Evolutionary conservation across 495 filamentous ascomycete genomes (phyloP).

Genomic region (Acidomyces sp.): DNA sequence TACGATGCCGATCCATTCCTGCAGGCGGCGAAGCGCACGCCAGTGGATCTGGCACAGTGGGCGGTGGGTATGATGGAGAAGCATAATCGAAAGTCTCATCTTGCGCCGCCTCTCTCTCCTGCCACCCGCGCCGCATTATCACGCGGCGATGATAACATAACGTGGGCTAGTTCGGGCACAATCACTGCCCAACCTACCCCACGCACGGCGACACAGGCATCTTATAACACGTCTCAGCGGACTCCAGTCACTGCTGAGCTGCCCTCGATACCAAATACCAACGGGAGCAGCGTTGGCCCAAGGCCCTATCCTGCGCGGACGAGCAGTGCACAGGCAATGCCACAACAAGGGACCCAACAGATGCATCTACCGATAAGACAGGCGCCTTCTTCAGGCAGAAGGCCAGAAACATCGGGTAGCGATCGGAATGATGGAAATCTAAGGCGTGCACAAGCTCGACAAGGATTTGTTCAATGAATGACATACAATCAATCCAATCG

Average conservation of each 20-base stretch:
- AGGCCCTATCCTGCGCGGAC: constrained; percentile 15
- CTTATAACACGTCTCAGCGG: background rate
- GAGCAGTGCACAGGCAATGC: constrained; percentile 17
- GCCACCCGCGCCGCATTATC: constrained; percentile 35
- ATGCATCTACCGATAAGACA: constrained; percentile 23
- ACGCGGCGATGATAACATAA: constrained; percentile 1
- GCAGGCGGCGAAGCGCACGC: constrained; percentile 87
- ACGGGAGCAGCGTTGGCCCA: constrained; percentile 4
- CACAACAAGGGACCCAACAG: constrained; percentile 4
- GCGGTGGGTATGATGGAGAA: constrained; percentile 80
- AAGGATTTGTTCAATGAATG: no score
- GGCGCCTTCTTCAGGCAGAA: constrained; percentile 3
- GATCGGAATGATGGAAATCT: constrained; percentile 7
- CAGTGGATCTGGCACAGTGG: constrained; percentile 81
- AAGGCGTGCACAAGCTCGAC: no score
- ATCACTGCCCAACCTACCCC: background rate
- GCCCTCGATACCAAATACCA: background rate
- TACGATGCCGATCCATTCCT: constrained; percentile 79
- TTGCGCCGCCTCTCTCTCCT: constrained; percentile 42
- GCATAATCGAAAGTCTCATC: constrained; percentile 83
- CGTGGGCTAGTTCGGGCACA: background rate
- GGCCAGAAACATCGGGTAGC: constrained; percentile 12
- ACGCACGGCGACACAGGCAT: background rate
- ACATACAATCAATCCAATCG: no score
- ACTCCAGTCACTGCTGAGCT: background rate